Conservation (phyloP, 306 rosid genomes). For the Cucurbita maxima region DNA sequence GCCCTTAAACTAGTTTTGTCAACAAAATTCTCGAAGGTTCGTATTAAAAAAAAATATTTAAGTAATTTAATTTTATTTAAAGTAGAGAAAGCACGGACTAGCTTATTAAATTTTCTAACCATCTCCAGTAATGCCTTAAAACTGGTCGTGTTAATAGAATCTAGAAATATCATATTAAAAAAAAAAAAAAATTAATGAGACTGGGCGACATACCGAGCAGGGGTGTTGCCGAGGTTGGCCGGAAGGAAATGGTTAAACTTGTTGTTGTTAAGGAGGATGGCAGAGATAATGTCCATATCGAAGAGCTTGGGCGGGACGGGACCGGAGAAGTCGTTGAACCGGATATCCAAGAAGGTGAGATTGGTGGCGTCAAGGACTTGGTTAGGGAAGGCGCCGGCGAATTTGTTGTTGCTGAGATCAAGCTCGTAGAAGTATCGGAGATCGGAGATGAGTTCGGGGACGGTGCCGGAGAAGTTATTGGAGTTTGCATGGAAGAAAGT, state of each 20-base stretch:
- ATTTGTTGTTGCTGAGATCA: conserved; percentile 60
- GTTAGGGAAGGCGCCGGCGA: conserved; percentile 17
- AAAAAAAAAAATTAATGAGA: too few species aligned
- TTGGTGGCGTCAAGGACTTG: conserved; percentile 7
- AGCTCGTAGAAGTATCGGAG: conserved; percentile 39
- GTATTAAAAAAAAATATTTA: too few species aligned
- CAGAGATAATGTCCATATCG: conserved; percentile 17
- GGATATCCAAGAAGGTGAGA: conserved; percentile 47
- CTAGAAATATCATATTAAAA: too few species aligned
- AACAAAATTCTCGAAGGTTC: too few species aligned
- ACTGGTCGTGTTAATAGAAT: too few species aligned
- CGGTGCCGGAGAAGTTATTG: conserved; percentile 25
- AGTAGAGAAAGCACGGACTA: too few species aligned
- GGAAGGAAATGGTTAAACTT: conserved; percentile 20
- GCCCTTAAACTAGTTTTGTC: too few species aligned
- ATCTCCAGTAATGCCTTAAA: too few species aligned
- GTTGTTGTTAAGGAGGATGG: conserved; percentile 54
- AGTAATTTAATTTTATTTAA: too few species aligned
- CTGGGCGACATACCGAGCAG: conserved; percentile 13
- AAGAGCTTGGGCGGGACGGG: conserved; percentile 22
- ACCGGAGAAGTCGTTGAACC: conserved; percentile 27
- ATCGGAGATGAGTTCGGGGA: conserved; percentile 3
- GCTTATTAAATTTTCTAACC: too few species aligned
- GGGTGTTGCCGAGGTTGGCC: conserved; percentile 34
- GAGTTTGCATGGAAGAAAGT: conserved; percentile 67